Evolutionary conservation across 495 filamentous ascomycete species (phyloP).

Genomic region (Penicillium nucicola): DNA sequence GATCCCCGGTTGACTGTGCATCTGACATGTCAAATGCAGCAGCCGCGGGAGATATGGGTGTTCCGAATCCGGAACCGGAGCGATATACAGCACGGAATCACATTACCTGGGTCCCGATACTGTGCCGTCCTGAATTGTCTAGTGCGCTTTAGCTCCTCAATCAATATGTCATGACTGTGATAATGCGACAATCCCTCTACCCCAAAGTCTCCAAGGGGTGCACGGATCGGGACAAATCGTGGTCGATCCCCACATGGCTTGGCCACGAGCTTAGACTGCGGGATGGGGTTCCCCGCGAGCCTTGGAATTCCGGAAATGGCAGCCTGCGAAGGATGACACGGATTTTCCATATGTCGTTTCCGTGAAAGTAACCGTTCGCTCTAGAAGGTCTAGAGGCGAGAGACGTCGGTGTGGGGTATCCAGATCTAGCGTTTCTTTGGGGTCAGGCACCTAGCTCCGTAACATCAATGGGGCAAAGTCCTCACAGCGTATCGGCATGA

Average conservation of each 20-base stretch:
- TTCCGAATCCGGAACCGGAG: neutral
- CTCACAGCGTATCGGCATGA: too few relatives aligned
- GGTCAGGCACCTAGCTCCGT: too few relatives aligned
- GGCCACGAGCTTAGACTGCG: slow-evolving; percentile 11
- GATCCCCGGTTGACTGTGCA: neutral
- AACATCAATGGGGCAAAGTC: too few relatives aligned
- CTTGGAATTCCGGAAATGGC: slow-evolving; percentile 6
- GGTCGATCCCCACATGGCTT: slow-evolving; percentile 19
- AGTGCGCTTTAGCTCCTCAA: too few relatives aligned
- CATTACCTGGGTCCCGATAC: too few relatives aligned
- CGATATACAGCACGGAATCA: neutral
- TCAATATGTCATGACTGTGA: slow-evolving; percentile 6
- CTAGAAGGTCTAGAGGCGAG: too few relatives aligned
- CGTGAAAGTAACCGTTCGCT: neutral
- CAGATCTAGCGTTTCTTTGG: too few relatives aligned
- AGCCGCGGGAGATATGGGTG: neutral
- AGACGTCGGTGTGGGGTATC: too few relatives aligned
- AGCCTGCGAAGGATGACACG: neutral
- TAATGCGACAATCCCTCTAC: neutral
- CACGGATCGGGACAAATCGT: neutral
- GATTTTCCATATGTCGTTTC: neutral
- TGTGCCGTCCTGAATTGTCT: too few relatives aligned
- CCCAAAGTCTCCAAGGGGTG: neutral
- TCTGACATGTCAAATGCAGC: neutral
- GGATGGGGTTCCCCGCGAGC: slow-evolving; percentile 2